Evolutionary conservation across 495 filamentous ascomycete species (phyloP), one percentile per base, ranked within the genome.

Genomic region (Corynascus novoguineensis): DNA sequence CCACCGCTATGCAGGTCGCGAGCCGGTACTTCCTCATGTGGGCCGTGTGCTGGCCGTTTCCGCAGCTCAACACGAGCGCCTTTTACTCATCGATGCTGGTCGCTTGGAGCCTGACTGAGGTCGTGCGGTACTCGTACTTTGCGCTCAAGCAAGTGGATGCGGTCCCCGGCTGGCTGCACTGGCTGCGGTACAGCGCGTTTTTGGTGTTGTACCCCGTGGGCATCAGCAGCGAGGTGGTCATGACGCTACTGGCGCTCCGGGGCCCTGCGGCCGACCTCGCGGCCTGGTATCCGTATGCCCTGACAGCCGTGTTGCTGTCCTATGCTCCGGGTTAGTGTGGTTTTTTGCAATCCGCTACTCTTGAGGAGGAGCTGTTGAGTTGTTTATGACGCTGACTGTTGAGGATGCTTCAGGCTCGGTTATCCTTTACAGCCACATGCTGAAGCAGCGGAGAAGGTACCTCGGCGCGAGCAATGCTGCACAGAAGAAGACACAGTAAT

Each of bases 161-260:
- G 17, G 69, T 74, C 55, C 90, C 90, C 0, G 65, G 52, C 0
- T 79, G 72, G 68, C 79, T 92, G 69, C 81, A 81, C 56, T 96
- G 92, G 92, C 75, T 95, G 75, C 77, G 89, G 68, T 98, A 98
- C 67, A 96, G 95, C 71, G 86, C 86, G 6, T 98, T 98, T 75
- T 89, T 86, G 65, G 73, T 97, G 22, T 80, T 98, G 19, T 98
- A 98, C 67, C 93, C 95, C 3, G 64, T 97, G 50, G 93, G 93
- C 11, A 96, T 97, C 58, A 76, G 76, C 12, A 91, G 88, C 70
- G 93, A 98, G 79, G 86, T 84, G 40, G 83, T 79, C 64, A 79
- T 96, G 63, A 84, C 97, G 37, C 83, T 81, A 57, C 71, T 72
- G 61, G 83, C 86, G n/a, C 80, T 87, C 3, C 77, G 87, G 32